Evolutionary conservation across 2,329 filamentous ascomycete genomes (phyloP).

Genomic region (Aotearoamyces nothofagi): DNA sequence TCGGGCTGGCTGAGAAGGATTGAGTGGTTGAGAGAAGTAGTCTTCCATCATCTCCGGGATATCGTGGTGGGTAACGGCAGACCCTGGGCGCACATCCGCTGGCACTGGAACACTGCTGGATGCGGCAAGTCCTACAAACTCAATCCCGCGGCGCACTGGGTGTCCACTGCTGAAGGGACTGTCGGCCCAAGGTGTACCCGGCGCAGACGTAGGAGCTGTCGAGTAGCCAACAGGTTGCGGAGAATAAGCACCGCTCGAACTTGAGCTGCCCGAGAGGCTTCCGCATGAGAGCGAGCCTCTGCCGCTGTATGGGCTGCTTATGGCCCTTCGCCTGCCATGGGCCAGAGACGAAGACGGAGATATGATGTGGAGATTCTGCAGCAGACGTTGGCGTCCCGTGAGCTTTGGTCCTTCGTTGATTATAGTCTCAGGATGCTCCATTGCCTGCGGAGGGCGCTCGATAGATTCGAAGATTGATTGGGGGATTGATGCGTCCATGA

Average conservation of each 20-base stretch:
- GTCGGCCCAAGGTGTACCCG: slow-evolving; percentile 14
- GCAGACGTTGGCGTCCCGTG: slow-evolving; percentile 17
- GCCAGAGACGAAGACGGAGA: slow-evolving; percentile 20
- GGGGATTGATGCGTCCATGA: not conserved
- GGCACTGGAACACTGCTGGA: slow-evolving; percentile 12
- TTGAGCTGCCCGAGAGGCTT: slow-evolving; percentile 15
- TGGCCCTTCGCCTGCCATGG: slow-evolving; percentile 15
- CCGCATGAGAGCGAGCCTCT: slow-evolving; percentile 16
- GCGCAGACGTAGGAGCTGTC: slow-evolving; percentile 16
- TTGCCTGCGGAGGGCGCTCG: slow-evolving; percentile 14
- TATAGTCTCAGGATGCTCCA: too few relatives aligned
- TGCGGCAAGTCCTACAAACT: too few relatives aligned
- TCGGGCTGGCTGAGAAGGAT: slow-evolving; percentile 7
- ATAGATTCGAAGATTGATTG: slow-evolving; percentile 4
- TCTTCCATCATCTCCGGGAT: slow-evolving; percentile 16
- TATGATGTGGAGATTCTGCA: slow-evolving; percentile 18
- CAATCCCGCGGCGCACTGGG: too few relatives aligned
- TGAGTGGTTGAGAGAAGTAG: slow-evolving; percentile 15
- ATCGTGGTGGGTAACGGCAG: slow-evolving; percentile 8
- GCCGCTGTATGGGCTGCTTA: slow-evolving; percentile 16
- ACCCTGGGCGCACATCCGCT: slow-evolving; percentile 8
- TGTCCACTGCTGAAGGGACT: too few relatives aligned
- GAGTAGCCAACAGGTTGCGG: slow-evolving; percentile 13
- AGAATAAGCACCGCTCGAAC: slow-evolving; percentile 11
- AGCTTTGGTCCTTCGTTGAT: slow-evolving; percentile 14